phyloP scores from a whole-genome alignment of 2,329 filamentous ascomycete genomes.

The Corniculantispora saksenae region DNA sequence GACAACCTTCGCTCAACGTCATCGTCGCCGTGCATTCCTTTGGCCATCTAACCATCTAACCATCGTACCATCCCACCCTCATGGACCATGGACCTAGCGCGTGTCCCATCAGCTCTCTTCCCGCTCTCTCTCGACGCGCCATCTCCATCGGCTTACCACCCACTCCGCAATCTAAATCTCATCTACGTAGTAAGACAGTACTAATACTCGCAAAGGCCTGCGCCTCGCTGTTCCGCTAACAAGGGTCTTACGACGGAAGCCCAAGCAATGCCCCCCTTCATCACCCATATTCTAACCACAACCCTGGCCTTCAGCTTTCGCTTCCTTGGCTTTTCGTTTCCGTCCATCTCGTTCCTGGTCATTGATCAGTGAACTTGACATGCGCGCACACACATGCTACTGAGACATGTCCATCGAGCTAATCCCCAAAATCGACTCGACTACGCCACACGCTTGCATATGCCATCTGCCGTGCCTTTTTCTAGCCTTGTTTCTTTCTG shows the following conservation, averaged over 20 bases:
- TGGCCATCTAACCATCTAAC: too few relatives aligned
- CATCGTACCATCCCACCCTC: background rate
- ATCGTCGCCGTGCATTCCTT: too few relatives aligned
- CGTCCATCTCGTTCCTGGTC: too few relatives aligned
- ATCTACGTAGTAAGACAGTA: constrained; percentile 11
- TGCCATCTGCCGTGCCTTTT: background rate
- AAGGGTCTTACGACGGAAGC: background rate
- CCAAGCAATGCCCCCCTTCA: background rate
- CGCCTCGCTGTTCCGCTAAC: background rate
- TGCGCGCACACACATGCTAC: background rate
- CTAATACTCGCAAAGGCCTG: constrained; percentile 8
- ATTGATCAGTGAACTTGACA: too few relatives aligned
- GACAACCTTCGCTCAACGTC: too few relatives aligned
- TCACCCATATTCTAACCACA: too few relatives aligned
- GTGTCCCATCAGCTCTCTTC: background rate
- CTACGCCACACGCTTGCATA: background rate
- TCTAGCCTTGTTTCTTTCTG: background rate
- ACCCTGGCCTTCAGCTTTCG: too few relatives aligned
- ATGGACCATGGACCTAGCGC: background rate
- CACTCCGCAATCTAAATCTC: constrained; percentile 13
- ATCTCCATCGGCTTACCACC: constrained; percentile 5
- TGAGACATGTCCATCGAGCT: background rate
- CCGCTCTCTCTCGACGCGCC: background rate
- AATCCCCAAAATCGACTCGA: background rate
- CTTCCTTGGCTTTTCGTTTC: too few relatives aligned